phyloP scores from a whole-genome alignment of 1,284 basidiomycete genomes.

The Fomitopsis pinicola region DNA sequence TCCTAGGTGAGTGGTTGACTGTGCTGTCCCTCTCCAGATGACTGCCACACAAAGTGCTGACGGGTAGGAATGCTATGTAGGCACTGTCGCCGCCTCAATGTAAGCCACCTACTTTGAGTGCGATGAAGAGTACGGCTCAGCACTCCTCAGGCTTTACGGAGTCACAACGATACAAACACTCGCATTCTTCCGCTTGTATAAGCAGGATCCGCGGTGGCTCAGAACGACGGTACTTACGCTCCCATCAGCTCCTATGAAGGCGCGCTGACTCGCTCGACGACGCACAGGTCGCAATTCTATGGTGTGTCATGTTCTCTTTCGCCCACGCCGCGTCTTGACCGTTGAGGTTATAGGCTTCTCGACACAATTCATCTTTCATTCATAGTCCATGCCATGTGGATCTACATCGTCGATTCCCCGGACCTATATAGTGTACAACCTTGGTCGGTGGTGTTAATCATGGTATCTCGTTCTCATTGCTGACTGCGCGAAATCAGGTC shows the following conservation, averaged over 20 bases:
- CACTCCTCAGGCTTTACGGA: slow-evolving; percentile 18
- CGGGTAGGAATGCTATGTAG: no score
- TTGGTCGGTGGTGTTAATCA: neutral
- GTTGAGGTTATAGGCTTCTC: slow-evolving; percentile 7
- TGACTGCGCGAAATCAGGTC: no score
- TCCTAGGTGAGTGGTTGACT: neutral
- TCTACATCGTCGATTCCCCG: slow-evolving; percentile 15
- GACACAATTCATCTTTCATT: slow-evolving; percentile 16
- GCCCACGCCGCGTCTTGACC: neutral
- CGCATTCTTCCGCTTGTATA: slow-evolving; percentile 19
- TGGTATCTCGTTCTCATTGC: no score
- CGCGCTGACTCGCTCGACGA: no score
- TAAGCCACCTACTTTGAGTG: no score
- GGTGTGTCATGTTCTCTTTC: slow-evolving; percentile 1
- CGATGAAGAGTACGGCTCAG: neutral
- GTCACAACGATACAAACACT: slow-evolving; percentile 21
- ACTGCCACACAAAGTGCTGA: neutral
- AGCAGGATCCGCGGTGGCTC: slow-evolving; percentile 14
- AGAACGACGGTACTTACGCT: no score
- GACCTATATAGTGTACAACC: no score
- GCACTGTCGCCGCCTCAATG: no score
- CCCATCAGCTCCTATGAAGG: no score
- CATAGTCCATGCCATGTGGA: slow-evolving; percentile 15
- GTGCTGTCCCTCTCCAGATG: neutral
- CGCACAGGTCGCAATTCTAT: slow-evolving; percentile 14